Evolutionary conservation across 495 filamentous ascomycete species (phyloP), one percentile per base, ranked within the genome.

Genomic region (Cladorrhinum samala): DNA sequence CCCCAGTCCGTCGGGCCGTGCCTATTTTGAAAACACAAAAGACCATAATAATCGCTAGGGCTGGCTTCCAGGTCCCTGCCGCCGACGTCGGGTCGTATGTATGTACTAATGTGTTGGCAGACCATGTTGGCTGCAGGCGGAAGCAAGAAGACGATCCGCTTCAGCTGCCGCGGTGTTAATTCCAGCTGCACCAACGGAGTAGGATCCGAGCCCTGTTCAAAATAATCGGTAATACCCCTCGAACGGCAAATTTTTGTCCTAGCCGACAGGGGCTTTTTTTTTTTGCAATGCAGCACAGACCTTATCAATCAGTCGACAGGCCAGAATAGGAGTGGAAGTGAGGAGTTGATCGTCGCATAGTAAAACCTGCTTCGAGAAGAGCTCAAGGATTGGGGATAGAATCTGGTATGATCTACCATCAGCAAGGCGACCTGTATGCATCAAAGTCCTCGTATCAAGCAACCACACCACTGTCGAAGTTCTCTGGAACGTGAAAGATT

Each of bases 1-100:
- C 45, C 45, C 24, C 24, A 9, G 45, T 47, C 45, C 45, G 45
- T 47, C 45, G 45, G 45, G 24, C 45, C 45, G 45, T 47, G 45
- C 45, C 45, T 47, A 27, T 47, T 47, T 16, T 20, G 39, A 41
- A 14, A 33, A 33, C 5, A 33, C 5, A 33, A 33, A 33, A 11
- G 27, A 33, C 5, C 5, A 33, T 6, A 11, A 11, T 33, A 11
- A 33, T 33, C 27, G 6, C 11, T 33, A 11, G 5, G 27, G 6
- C 11, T 5, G n/a, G 17, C 39, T 41, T 8, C 8, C 39, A n/a
- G n/a, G n/a, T 37, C 7, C 30, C n/a, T 25, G 18, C 17, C 24
- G 42, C 42, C 42, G 42, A 45, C 18, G 42, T 45, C 42, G 42
- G 42, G 3, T 7, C 20, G 39, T 45, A 23, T 16, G 16, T 45